Evolutionary conservation across 805 yeast genomes (phyloP).

Genomic region (Yarrowia sp.): DNA sequence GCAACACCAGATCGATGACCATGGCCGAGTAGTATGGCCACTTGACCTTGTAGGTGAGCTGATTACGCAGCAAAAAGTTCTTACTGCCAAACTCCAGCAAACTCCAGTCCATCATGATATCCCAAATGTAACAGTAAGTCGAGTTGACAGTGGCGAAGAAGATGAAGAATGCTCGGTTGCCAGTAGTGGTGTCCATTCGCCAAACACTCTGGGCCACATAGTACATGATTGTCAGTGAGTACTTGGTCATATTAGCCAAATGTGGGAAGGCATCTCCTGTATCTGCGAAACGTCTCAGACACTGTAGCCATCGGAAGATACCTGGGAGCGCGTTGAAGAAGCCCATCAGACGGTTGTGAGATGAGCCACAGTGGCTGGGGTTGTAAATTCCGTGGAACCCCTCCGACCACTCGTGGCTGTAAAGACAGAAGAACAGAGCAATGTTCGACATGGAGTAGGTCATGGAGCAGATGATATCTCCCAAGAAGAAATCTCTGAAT

Average conservation of each 20-base stretch:
- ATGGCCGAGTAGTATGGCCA: constrained; percentile 71
- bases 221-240: constrained; percentile 61
- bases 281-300: constrained; percentile 85
- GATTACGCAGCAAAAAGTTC: constrained; percentile 62
- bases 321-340: constrained; percentile 81
- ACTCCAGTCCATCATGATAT: constrained; percentile 94
- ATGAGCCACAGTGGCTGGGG: constrained; percentile 30
- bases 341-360: constrained; percentile 73
- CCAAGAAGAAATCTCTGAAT: constrained; percentile 88
- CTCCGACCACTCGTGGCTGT: constrained; percentile 64
- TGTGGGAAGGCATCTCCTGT: constrained; percentile 97
- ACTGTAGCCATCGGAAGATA: constrained; percentile 86
- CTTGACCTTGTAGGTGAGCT: constrained; percentile 59
- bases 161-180: constrained; percentile 57
- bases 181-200: constrained; percentile 54
- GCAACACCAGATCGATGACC: constrained; percentile 62
- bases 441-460: constrained; percentile 84
- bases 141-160: constrained; percentile 74
- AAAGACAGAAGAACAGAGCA: constrained; percentile 81
- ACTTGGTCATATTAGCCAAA: constrained; percentile 81
- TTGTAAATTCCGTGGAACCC: constrained; percentile 32
- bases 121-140: constrained; percentile 72
- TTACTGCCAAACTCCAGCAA: constrained; percentile 62
- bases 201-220: constrained; percentile 73
- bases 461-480: constrained; percentile 85